Base-by-base conservation (phyloP, 2,329 filamentous ascomycete genomes). In the Coccinonectria pachysandricola region DNA sequence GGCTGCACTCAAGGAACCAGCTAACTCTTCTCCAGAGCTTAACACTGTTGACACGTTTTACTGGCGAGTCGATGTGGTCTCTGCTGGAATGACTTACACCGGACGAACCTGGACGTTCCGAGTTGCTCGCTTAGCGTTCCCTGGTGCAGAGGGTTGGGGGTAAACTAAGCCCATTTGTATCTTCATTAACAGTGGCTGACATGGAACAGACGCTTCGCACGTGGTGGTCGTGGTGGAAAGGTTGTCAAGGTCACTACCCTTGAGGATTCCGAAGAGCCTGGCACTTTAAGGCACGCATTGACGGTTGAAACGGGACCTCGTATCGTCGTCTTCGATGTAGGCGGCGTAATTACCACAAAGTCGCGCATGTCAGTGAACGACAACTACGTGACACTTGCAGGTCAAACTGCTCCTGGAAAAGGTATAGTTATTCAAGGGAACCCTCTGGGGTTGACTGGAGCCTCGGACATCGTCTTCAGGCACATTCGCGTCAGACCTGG, bases 401-500 rank as follows among this genome's bases (percentile, higher is more conserved):
- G 60, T 6, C 60, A 64, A 36, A 65, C 60, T 0, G 61, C 62
- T 4, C 61, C 61, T 0, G 58, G 60, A 1, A 60, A 57, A 19
- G 57, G 59, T 9, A 56, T 43, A 13, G 41, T 37, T 4, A 30
- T 53, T 15, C 48, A 49, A 23, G 51, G 51, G 2, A 35, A 38
- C 22, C 51, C 51, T 1, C 20, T 53, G 3, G 49, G 50, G 6
- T 39, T 53, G 1, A 49, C 40, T 5, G 50, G 50, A 2, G 49
- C 49, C 2, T 39, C 39, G 2, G 49, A 53, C 18, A 21, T 46
- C 16, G 48, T 45, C 21, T 38, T 41, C 26, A 31, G 41, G 3
- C 41, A 45, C 12, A 16, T 45, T 15, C 44, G 49, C 6, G 49
- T 53, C 2, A 35, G 48, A 1, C 48, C 49, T 2, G 49, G 49